Base-by-base conservation (phyloP, 2,329 filamentous ascomycete genomes). In the Alternaria angustiovoidea region DNA sequence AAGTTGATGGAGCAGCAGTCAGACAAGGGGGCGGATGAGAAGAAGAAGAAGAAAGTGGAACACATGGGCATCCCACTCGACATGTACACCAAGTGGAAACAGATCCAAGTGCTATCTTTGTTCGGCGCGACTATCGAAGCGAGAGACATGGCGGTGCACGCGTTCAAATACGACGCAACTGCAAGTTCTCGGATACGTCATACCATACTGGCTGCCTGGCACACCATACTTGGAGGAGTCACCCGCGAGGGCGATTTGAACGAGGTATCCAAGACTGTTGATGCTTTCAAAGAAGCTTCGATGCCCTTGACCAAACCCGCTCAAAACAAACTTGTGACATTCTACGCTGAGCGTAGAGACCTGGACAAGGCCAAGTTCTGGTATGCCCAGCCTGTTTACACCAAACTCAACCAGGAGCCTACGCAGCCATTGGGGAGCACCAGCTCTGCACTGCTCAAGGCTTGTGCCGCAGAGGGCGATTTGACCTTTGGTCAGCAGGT, bases 311-410 rank as follows among this genome's bases (percentile, higher is more conserved):
- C 80, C 38, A 66, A 71, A 11, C 46, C 57, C 2, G 78, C 80
- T 26, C 83, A 85, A 56, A 71, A 80, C 57, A 68, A 85, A 34
- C 81, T 95, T 74, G 84, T 89, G 3, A 77, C 76, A 0, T 90
- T 90, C 67, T 93, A 89, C 68, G 86, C 89, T 1, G 75, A 81
- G 12, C 83, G 82, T 44, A 81, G 88, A 65, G 81, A 87, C 47
- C 72, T 90, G 4, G 75, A 82, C n/a, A 85, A 87, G 62, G 89
- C 89, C 3, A 89, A 90, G 70, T 74, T 81, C 12, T 92, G 93
- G 87, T 93, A 91, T 69, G 79, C 84, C 22, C 86, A 85, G 62
- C 81, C 85, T 1, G 79, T 88, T 4, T 70, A 78, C 14, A 74
- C 72, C 28, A 46, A 30, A n/a, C 8, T 51, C 7, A 64, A 62